phyloP scores from a whole-genome alignment of 805 yeast species.

The Candida silvicultrix region DNA sequence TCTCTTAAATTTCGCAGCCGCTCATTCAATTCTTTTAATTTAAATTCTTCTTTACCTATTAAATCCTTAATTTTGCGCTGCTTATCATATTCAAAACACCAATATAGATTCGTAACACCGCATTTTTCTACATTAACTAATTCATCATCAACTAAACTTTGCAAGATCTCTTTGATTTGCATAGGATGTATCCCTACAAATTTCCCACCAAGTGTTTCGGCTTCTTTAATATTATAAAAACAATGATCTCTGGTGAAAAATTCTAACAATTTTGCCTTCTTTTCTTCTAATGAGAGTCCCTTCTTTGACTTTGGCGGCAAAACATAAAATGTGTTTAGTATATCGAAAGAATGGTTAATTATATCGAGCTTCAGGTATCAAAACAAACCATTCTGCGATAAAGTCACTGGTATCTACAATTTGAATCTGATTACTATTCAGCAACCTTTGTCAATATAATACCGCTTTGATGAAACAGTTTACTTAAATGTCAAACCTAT shows the following conservation, averaged over 20 bases:
- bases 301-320: constrained; percentile 18
- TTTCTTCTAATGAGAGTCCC: constrained; percentile 33
- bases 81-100: constrained; percentile 37
- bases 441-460: too few relatives aligned
- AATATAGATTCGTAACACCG: constrained; percentile 45
- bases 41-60: constrained; percentile 6
- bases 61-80: constrained; percentile 14
- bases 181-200: constrained; percentile 43
- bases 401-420: too few relatives aligned
- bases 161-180: constrained; percentile 47
- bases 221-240: constrained; percentile 43
- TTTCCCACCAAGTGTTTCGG: constrained; percentile 38
- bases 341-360: too few relatives aligned
- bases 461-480: too few relatives aligned
- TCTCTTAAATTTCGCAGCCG: constrained; percentile 7
- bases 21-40: constrained; percentile 8
- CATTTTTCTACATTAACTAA: constrained; percentile 46
- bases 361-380: too few relatives aligned
- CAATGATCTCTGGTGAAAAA: constrained; percentile 35
- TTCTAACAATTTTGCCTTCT: constrained; percentile 27
- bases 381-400: too few relatives aligned
- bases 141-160: constrained; percentile 41
- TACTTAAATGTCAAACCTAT: too few relatives aligned
- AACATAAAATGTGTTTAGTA: background rate
- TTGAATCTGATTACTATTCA: too few relatives aligned